Percentiles rank a stretch among this genome's conserved stretches.
Evolutionary conservation across 1,139 yeast species (phyloP).

Genomic region (Saccharomycopsis hybrid): DNA sequence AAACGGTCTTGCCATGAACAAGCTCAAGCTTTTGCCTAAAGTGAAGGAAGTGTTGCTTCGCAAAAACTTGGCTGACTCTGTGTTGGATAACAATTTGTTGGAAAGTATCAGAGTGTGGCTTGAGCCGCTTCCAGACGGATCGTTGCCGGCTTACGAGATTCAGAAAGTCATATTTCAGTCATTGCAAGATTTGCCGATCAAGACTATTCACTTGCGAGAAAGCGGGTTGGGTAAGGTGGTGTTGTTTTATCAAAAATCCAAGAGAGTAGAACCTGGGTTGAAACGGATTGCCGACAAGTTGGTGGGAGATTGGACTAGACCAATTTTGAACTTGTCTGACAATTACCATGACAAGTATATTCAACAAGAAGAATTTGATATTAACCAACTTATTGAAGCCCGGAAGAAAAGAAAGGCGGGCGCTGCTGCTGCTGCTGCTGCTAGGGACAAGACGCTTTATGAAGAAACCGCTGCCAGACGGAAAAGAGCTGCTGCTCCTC

Average conservation of each 20-base stretch:
- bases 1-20: conserved; percentile 69
- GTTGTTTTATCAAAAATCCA: conserved; percentile 87
- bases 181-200: conserved; percentile 74
- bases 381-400: conserved; percentile 31
- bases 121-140: conserved; percentile 97
- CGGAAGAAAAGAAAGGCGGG: conserved; percentile 22
- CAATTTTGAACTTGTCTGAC: conserved; percentile 92
- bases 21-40: conserved; percentile 71
- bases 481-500: conserved; percentile 92
- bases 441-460: conserved; percentile 52
- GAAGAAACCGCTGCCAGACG: conserved; percentile 91
- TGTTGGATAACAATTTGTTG: conserved; percentile 85
- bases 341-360: conserved; percentile 86
- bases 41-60: conserved; percentile 72
- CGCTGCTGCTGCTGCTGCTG: conserved; percentile 23
- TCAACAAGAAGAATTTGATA: conserved; percentile 64
- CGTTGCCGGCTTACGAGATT: conserved; percentile 93
- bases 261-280: conserved; percentile 79
- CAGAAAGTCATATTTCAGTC: conserved; percentile 82
- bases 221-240: conserved; percentile 92
- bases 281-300: conserved; percentile 85
- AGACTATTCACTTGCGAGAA: conserved; percentile 91
- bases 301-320: conserved; percentile 97
- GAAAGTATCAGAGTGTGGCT: conserved; percentile 96
- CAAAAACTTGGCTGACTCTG: conserved; percentile 84